phyloP scores from a whole-genome alignment of 2,329 filamentous ascomycete species.

The Penicillium sp. region DNA sequence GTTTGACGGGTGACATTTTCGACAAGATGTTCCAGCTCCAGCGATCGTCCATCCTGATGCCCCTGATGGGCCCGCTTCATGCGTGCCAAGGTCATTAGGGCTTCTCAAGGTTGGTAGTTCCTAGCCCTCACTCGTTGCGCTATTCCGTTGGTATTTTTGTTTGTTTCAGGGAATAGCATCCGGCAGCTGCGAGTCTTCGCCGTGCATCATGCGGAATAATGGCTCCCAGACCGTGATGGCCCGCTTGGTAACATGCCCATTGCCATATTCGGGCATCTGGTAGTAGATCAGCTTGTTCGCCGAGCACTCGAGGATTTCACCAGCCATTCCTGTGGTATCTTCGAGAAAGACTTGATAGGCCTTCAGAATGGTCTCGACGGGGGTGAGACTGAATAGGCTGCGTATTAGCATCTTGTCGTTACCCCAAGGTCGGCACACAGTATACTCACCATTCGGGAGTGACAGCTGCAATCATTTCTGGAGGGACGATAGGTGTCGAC shows the following conservation, averaged over 20 bases:
- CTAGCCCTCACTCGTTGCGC: not conserved
- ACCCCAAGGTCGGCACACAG: not conserved
- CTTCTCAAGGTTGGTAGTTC: not conserved
- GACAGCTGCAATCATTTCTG: conserved; percentile 49
- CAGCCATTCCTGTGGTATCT: conserved; percentile 46
- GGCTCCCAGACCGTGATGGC: conserved; percentile 55
- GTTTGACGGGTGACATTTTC: not conserved
- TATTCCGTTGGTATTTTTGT: too few species aligned
- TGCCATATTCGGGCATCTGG: conserved; percentile 41
- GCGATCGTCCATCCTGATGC: not conserved
- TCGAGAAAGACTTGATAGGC: conserved; percentile 54
- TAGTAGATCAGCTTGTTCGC: conserved; percentile 47
- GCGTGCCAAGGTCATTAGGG: not conserved
- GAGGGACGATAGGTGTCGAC: conserved; percentile 51
- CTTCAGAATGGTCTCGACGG: conserved; percentile 48
- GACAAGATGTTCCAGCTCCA: not conserved
- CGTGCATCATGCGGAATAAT: conserved; percentile 51
- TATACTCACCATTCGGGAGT: conserved; percentile 33
- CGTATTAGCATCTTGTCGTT: not conserved
- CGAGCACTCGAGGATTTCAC: conserved; percentile 52
- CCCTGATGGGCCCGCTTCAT: not conserved
- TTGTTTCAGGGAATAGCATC: conserved; percentile 38
- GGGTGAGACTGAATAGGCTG: conserved; percentile 41
- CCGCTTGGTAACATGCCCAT: conserved; percentile 49
- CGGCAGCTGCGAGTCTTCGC: conserved; percentile 47